Evolutionary conservation across 805 yeast genomes (phyloP), one percentile per base, ranked within the genome.

Genomic region (Kluyveromyces aestuarii): DNA sequence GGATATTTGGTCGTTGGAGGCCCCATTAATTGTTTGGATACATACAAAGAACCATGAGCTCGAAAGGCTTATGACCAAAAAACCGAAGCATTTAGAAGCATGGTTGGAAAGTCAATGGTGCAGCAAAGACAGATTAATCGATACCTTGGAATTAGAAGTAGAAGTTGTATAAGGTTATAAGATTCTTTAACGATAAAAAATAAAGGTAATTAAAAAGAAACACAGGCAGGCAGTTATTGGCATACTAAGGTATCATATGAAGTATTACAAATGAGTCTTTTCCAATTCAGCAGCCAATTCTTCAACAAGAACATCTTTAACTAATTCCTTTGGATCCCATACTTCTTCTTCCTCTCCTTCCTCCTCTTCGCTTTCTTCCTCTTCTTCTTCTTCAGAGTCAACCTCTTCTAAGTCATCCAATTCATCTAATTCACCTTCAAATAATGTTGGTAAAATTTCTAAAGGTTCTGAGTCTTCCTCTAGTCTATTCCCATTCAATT

Each of bases 371-470:
- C 61, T 67, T 18, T 67, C 72, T 7, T 67, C 72, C 18, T 68
- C 72, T 27, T 71, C 77, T 44, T 79, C 87, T 43, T 77, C 83
- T 42, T 78, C 87, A 44, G 75, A 73, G 44, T 74, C 83, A 27
- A 73, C 73, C 66, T 88, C 96, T 71, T 91, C 99, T 70, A 93
- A 77, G 58, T 93, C 99, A 58, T 91, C 98, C 45, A 93, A 74
- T 63, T 93, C 99, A 59, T 91, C 96, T 35, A 93, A 71, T 64
- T 84, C 91, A 52, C 95, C 96, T 49, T 78, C 86, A 56, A 91
- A 88, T 16, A 81, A 65, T 18, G 72, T 78, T 44, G 66, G 73
- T 54, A 91, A 78, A 46, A 70, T 67, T 48, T 80, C 85, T 48
- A 93, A 66, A 18, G 75, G 71, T 50, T 80, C 84, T 40, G 87